Evolutionary conservation across 2,329 filamentous ascomycete species (phyloP).

Genomic region (Arthrobotrys megalospora): DNA sequence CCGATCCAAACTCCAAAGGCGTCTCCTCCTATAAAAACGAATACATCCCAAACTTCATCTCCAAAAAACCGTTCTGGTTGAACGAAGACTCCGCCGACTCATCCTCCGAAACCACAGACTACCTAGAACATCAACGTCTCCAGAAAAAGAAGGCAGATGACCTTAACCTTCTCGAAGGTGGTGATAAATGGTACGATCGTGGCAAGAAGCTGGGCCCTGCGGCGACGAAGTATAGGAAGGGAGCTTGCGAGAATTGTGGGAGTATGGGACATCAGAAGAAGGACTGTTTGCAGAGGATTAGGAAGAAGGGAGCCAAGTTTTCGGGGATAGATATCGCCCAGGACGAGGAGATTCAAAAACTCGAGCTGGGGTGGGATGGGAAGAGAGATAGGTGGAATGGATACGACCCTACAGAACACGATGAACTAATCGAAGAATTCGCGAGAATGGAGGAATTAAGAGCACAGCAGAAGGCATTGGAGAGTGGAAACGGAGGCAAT

Average conservation of each 20-base stretch:
- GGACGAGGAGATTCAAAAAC: slow-evolving; percentile 87
- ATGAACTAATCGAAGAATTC: slow-evolving; percentile 88
- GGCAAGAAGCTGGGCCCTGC: slow-evolving; percentile 87
- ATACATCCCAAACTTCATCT: slow-evolving; percentile 98
- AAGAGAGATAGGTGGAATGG: slow-evolving; percentile 98
- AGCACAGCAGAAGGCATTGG: slow-evolving; percentile 68
- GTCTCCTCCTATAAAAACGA: slow-evolving; percentile 78
- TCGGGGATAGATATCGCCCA: slow-evolving; percentile 94
- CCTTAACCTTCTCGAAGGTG: slow-evolving; percentile 67
- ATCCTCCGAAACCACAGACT: slow-evolving; percentile 74
- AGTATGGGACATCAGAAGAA: slow-evolving; percentile 96
- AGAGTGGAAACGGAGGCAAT: slow-evolving; percentile 71
- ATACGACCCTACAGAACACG: slow-evolving; percentile 91
- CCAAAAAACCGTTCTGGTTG: slow-evolving; percentile 96
- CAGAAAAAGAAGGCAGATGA: slow-evolving; percentile 77
- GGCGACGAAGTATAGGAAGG: slow-evolving; percentile 96
- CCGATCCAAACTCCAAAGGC: slow-evolving; percentile 54
- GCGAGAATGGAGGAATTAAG: slow-evolving; percentile 86
- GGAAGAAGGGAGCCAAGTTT: slow-evolving; percentile 91
- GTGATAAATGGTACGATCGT: slow-evolving; percentile 92
- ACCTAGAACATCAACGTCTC: slow-evolving; percentile 95
- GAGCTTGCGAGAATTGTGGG: slow-evolving; percentile 98
- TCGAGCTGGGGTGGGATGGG: slow-evolving; percentile 93
- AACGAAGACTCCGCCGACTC: slow-evolving; percentile 81
- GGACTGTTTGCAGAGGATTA: slow-evolving; percentile 89